Base-by-base conservation (phyloP, 148 eudicot genomes). In the Dianthus caryophyllus region DNA sequence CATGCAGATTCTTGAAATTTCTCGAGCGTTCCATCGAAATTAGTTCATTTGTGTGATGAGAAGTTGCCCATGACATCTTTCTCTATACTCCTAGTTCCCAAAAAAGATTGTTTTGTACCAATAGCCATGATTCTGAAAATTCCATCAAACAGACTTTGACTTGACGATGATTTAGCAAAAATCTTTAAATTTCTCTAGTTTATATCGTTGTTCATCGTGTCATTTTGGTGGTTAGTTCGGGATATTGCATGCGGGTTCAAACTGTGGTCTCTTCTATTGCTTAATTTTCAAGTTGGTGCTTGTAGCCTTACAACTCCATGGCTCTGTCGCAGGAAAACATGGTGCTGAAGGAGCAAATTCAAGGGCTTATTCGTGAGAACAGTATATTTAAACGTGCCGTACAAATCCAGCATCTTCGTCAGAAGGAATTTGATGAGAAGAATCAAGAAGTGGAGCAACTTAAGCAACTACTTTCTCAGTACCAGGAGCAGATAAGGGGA, bases 401-500 rank as follows among this genome's bases (percentile, higher is more conserved):
- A 27, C 74, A 87, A 61, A 92, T 84, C 46, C 96, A 89, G 65
- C 89, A 85, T 57, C 91, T 87, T 70, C 90, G 98, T 11, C 94
- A 85, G 52, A 92, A 89, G 75, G 96, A 89, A 51, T 79, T 62
- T 31, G 98, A 93, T 51, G 84, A 77, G 47, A 82, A 74, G 78
- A 75, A 61, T 65, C 86, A 67, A 41, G 96, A 93, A 82, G 81
- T 84, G 63, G 78, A 83, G 65, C 89, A 85, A 33, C 66, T 93
- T 64, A 89, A 83, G 87, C 89, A 89, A 79, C 73, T 89, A 63
- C 63, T 92, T 22, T 70, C 85, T 70, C 89, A 84, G 53, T 85
- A 89, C 77, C 96, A 93, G 74, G 95, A 89, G 76, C 98, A 89
- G 72, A 9, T 93, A 69, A 79, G 87, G 71, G 90, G 71, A 25